Conservation (phyloP, 305 asterid species). For the Solanum hybrid region DNA sequence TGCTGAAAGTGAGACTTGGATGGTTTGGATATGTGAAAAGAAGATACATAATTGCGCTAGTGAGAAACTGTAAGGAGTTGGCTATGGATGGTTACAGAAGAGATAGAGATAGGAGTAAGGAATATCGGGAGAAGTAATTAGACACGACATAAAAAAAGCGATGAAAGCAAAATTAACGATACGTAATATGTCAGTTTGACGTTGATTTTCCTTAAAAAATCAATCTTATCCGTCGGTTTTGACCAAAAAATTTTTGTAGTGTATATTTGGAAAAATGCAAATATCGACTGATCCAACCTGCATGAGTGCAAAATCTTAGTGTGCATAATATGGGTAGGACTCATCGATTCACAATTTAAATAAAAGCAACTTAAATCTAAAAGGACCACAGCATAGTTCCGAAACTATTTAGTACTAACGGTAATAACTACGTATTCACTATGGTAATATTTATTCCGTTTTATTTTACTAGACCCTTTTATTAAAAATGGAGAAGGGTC, state of each 20-base stretch:
- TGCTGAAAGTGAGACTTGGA: background rate
- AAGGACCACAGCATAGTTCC: background rate
- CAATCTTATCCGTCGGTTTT: background rate
- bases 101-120: background rate
- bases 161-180: background rate
- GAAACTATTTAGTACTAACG: background rate
- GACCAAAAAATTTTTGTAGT: fast-evolving
- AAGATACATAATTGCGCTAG: background rate
- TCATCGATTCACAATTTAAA: background rate
- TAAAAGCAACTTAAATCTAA: background rate
- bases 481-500: background rate
- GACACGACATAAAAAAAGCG: background rate
- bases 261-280: background rate
- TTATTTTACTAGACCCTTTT: background rate
- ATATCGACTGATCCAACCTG: background rate
- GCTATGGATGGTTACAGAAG: background rate
- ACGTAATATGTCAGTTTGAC: background rate
- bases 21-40: background rate
- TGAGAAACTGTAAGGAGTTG: background rate
- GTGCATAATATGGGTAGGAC: background rate
- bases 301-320: background rate
- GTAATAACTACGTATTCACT: background rate
- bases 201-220: background rate
- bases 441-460: background rate
- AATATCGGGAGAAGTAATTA: too few relatives aligned